phyloP scores from a whole-genome alignment of 83 land plant species.

The Picea mariana region DNA sequence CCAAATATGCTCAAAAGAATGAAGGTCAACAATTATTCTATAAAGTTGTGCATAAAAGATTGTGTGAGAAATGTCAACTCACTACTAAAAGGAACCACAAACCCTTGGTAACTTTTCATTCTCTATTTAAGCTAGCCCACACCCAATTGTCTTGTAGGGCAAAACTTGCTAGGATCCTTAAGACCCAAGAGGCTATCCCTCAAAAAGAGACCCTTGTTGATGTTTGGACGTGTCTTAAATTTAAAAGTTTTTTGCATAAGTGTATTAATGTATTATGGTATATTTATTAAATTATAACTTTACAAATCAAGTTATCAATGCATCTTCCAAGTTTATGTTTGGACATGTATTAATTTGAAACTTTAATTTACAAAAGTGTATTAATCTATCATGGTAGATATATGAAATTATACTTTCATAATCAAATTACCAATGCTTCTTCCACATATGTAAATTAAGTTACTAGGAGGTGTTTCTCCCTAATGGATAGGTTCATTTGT shows the following conservation, averaged over 20 bases:
- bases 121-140: slow-evolving; percentile 80
- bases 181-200: slow-evolving; percentile 67
- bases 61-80: slow-evolving; percentile 3
- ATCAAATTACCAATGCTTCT: neutral
- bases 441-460: too few relatives aligned
- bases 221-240: slow-evolving; percentile 80
- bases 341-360: too few relatives aligned
- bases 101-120: slow-evolving; percentile 61
- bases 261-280: slow-evolving; percentile 41
- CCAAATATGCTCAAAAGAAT: neutral
- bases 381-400: slow-evolving; percentile 31
- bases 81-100: slow-evolving; percentile 69
- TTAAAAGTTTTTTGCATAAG: slow-evolving; percentile 38
- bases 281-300: neutral
- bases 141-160: slow-evolving; percentile 63
- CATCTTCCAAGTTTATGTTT: neutral
- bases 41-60: neutral
- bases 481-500: too few relatives aligned
- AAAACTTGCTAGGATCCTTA: slow-evolving; percentile 77
- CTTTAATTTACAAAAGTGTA: slow-evolving; percentile 37
- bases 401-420: neutral
- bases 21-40: neutral
- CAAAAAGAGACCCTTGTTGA: slow-evolving; percentile 75
- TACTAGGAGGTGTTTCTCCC: too few relatives aligned
- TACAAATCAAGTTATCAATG: neutral